Evolutionary conservation across 176 grass and related monocot species (phyloP), one percentile per base, ranked within the genome.

Genomic region (Oryza longistaminata): DNA sequence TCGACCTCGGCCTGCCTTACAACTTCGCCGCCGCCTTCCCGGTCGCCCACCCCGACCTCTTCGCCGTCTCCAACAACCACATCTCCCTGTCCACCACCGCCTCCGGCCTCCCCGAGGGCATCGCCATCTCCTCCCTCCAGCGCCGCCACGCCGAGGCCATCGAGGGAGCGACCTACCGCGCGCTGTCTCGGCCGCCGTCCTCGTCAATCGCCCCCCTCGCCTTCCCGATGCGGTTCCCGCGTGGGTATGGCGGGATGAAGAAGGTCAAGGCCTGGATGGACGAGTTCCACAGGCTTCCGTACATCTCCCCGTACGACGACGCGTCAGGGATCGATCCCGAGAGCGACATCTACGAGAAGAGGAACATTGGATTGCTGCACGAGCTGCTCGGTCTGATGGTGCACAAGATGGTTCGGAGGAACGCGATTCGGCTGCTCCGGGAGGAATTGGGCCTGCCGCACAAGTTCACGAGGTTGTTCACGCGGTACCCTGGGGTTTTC

Each of bases 191-290:
- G 21, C 87, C 95, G 43, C 85, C 85, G 31, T 90, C 91, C 66
- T 95, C 92, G 27, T 71, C 83, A 3, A 78, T 50, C 35, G 91
- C 95, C 1, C 95, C 95, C 4, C 91, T 95, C 31, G 92, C 91
- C 42, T 95, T 95, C 68, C 95, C 95, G 40, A 97, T 97, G 95
- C 88, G 87, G 8, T 95, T 97, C 55, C 95, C 95, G 35, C 90
- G 95, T 6, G 91, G 95, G 0, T 97, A 97, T 83, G 95, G 95
- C 43, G 72, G 83, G 74, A 97, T 97, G 92, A 97, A 95, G 66
- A 97, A 90, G 89, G 92, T 97, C 66, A 95, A 93, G 82, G 87
- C 87, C 2, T 97, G 95, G 95, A 97, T 97, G 95, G 95, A 93
- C 22, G 89, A 95, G 50, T 97, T 95, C 83, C 95, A 97, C 64